Evolutionary conservation across 257 asterid genomes (phyloP), one percentile per base, ranked within the genome.

Genomic region (Lycium ferocissimum): DNA sequence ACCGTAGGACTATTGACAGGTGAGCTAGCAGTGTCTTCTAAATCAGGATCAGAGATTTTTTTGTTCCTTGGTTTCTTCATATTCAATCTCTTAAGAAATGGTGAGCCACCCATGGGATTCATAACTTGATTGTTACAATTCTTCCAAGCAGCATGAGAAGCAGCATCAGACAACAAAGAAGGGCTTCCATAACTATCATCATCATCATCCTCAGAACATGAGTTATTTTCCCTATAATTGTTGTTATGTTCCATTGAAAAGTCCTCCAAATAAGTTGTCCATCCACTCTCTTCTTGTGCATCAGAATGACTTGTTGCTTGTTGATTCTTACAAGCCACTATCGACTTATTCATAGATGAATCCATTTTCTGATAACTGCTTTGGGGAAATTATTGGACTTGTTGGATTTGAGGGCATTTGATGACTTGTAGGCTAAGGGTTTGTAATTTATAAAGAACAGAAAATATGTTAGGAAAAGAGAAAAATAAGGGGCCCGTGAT

Each of bases 1-100:
- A 94, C 98, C 98, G 92, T 94, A 69, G 98, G 97, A 88, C 97
- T 94, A 49, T 89, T 91, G 69, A 89, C 92, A 61, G 97, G 98
- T 79, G 98, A 94, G 75, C 94, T 90, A 40, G 97, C 98, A 8
- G 98, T 94, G 83, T 93, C 98, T 90, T 94, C 94, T 87, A 92
- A 88, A 81, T 92, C 95, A 37, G 90, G 92, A 78, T 82, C 79
- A 26, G 85, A 83, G 56, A 72, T 76, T 49, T 84, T 88, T 57
- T 85, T 85, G 51, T 49, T 87, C 14, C 84, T 93, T 65, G 75
- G 81, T 35, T 89, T 89, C 85, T 87, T 89, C 81, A 90, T 83
- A 56, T 90, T 91, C 87, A 92, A 73, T 61, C 88, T 89, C 84
- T 71, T 88, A 2, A 88, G 88, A 43, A 88, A 70, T 20, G 88